Base-by-base conservation (phyloP, 768 basidiomycete species). In the Lentinula sp. region DNA sequence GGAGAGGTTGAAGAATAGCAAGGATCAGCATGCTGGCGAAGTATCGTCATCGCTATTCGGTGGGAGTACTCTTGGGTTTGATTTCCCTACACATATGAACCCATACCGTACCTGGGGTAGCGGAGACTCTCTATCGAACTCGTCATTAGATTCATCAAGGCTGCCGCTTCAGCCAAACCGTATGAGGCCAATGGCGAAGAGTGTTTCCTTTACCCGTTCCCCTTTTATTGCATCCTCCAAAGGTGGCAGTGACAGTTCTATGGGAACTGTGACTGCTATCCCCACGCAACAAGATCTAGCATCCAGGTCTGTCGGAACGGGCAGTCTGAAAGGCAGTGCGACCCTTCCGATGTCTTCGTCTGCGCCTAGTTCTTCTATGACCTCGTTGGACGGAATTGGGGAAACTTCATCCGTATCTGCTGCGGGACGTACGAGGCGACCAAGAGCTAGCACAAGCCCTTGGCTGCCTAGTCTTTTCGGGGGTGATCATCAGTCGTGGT, bases 401-500 rank as follows among this genome's bases (percentile, higher is more conserved):
- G 36, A 37, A 2, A 37, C 35, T 1, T 37, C 35, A 6, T 54
- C 12, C 1, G 16, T 18, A 1, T 16, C 20, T 41, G 41, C 41
- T 35, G 32, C 42, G 39, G 45, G 41, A 45, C 28, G 63, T 16
- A 56, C 62, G 66, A 71, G 78, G 41, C 79, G 91, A 39, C 90
- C 86, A 46, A 79, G 91, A 64, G 90, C 88, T 57, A 85, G 79
- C 63, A 91, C 90, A 33, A 81, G 85, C 63, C 85, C 89, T 28
- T 81, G 82, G 77, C 67, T 88, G 49, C 85, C 86, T 12, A 81
- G 78, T 64, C 68, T 85, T 61, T 80, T 85, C 61, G 80, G 79
- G 20, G 79, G 82, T 20, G 87, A 91, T 68, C 91, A 93, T 68
- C 85, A 91, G 73, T 80, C 86, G n/a, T 98, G 95, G 95, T 97